A percentile compares a stretch with the other conserved stretches of the same genome.
Conservation (phyloP, 805 yeast genomes). For the Metschnikowia amazonensis region DNA sequence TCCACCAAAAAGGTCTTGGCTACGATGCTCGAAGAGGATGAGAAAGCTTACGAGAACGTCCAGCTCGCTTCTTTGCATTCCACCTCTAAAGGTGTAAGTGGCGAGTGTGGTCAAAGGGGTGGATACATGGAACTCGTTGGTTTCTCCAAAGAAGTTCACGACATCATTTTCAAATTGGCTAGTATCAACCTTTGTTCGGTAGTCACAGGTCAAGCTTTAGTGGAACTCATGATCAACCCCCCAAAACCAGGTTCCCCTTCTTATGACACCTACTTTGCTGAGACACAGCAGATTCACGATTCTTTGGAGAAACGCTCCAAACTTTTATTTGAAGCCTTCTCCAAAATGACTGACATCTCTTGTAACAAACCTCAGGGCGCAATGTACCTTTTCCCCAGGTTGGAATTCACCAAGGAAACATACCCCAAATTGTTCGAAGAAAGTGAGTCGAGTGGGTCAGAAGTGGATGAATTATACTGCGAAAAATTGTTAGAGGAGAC, state of each 20-base stretch:
- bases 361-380: conserved; percentile 96
- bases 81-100: conserved; percentile 95
- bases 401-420: conserved; percentile 48
- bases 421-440: conserved; percentile 54
- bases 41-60: conserved; percentile 61
- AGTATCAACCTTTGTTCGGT: conserved; percentile 92
- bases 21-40: conserved; percentile 51
- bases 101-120: conserved; percentile 99
- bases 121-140: conserved; percentile 96
- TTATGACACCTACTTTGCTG: conserved; percentile 59
- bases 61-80: conserved; percentile 93
- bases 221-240: conserved; percentile 91
- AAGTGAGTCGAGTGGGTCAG: conserved; percentile 53
- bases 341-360: conserved; percentile 70
- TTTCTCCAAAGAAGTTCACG: conserved; percentile 64
- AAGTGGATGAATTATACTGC: conserved; percentile 88
- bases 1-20: conserved; percentile 81
- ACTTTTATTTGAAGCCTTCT: conserved; percentile 65
- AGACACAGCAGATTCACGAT: conserved; percentile 57
- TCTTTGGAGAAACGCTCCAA: conserved; percentile 63
- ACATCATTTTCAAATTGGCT: conserved; percentile 76
- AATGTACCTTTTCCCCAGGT: conserved; percentile 89
- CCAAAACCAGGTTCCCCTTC: conserved; percentile 78
- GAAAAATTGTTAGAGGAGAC: conserved; percentile 76
- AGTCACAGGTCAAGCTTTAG: conserved; percentile 89